Percentiles rank a stretch among this genome's conserved stretches.
phyloP scores from a whole-genome alignment of 106 monocot genomes.

The Dactylorhiza incarnata region DNA sequence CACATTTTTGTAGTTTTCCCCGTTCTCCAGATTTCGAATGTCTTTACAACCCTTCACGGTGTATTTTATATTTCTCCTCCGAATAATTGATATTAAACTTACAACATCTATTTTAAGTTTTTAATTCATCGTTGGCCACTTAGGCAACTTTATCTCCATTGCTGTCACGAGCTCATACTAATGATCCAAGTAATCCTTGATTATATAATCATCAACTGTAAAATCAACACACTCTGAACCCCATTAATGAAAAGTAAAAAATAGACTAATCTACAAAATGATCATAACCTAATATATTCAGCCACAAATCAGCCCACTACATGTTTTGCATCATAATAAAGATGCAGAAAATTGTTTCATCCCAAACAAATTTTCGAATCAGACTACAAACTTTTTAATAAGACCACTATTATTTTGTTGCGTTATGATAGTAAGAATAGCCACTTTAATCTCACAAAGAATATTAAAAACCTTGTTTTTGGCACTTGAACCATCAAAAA shows the following conservation, averaged over 20 bases:
- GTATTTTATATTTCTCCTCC: too few species aligned
- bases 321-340: neutral
- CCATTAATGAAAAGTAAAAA: too few species aligned
- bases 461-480: neutral
- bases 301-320: neutral
- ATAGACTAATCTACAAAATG: neutral
- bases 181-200: neutral
- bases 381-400: neutral
- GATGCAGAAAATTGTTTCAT: neutral
- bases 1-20: neutral
- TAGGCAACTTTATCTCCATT: too few species aligned
- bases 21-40: too few species aligned
- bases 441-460: neutral
- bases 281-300: neutral
- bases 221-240: too few species aligned
- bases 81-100: too few species aligned
- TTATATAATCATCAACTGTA: neutral
- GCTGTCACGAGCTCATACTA: neutral
- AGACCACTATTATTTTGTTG: neutral
- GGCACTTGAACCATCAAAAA: too few species aligned
- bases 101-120: too few species aligned
- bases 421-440: neutral
- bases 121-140: too few species aligned
- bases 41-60: too few species aligned
- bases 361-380: neutral